These are phyloP conservation scores for Tieghemostelium lacteum DNA, from an alignment of 78 protist genomes.

Conservation along the genomic window DNA sequence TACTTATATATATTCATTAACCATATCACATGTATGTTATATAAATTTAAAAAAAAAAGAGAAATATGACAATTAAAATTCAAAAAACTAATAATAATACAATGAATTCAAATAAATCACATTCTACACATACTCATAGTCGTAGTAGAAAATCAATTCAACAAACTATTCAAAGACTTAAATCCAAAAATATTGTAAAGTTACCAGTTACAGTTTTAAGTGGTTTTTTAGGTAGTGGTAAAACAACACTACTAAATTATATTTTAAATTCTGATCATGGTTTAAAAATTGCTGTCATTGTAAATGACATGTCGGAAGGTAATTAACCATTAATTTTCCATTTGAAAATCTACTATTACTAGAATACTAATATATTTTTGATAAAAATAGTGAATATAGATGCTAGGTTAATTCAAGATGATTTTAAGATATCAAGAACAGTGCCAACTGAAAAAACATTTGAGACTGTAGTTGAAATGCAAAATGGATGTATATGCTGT, in stretches of 20 bases:
- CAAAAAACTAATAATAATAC: too few relatives aligned
- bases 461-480: conserved; percentile 88
- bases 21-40: too few relatives aligned
- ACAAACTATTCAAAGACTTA: too few relatives aligned
- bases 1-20: too few relatives aligned
- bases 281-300: conserved; percentile 69
- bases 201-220: conserved; percentile 91
- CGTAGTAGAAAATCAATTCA: too few relatives aligned
- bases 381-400: conserved; percentile 91
- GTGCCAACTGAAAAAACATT: conserved; percentile 22
- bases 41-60: too few relatives aligned
- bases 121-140: too few relatives aligned
- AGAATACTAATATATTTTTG: background rate
- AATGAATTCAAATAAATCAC: too few relatives aligned
- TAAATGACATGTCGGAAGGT: conserved; percentile 82
- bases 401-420: conserved; percentile 75
- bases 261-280: conserved; percentile 63
- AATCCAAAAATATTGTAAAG: conserved; percentile 7
- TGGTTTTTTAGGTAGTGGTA: conserved; percentile 94
- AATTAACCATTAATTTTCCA: background rate
- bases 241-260: conserved; percentile 81
- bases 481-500: conserved; percentile 98
- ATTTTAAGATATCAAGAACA: conserved; percentile 26
- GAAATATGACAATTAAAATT: too few relatives aligned
- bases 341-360: background rate